Evolutionary conservation across 2,329 filamentous ascomycete species (phyloP), one percentile per base, ranked within the genome.

Genomic region (Ophiostoma montium): DNA sequence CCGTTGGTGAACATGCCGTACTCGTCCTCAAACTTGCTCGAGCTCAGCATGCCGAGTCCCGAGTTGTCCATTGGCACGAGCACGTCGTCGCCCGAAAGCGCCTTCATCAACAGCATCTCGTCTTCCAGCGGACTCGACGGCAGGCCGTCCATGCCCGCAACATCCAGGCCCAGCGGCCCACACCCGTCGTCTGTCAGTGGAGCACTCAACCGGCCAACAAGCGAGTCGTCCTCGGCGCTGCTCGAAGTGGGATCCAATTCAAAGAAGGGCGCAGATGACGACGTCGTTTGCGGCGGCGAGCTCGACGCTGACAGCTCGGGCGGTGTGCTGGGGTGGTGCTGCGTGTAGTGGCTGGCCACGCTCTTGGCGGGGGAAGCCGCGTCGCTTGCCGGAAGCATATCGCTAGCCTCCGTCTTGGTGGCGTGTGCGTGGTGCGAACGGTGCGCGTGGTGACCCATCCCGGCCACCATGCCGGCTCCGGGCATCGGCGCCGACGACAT

Each of bases 221-320:
- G 55, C 50, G 56, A 57, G 12, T 54, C 52, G 8, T 53, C 54
- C 23, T 59, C 59, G 27, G 59, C 57, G 36, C 59, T 55, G 31
- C 59, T 61, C n/a, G 62, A 60, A 57, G 63, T 65, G 36, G 66
- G 62, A 38, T 72, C 69, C 50, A 67, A 59, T 38, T 72, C 66
- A 55, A 72, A 75, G 60, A 68, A 72, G 41, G 63, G 67, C n/a
- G 60, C 57, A 36, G 55, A 53, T 3, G 60, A 53, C 5, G 60
- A 59, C 6, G 31, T 31, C 31, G 18, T 23, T n/a, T 69, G 63
- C 27, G 71, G 72, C 4, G 76, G 75, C 21, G 76, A 79, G 13
- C 74, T 75, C 19, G 75, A 76, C 52, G 75, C 70, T n/a, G 76
- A 78, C 30, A 80, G 70, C 53, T 74, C 75, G 1, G 76, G 76